phyloP scores from a whole-genome alignment of 2,329 filamentous ascomycete species.

The Colletotrichum chrysophilum region DNA sequence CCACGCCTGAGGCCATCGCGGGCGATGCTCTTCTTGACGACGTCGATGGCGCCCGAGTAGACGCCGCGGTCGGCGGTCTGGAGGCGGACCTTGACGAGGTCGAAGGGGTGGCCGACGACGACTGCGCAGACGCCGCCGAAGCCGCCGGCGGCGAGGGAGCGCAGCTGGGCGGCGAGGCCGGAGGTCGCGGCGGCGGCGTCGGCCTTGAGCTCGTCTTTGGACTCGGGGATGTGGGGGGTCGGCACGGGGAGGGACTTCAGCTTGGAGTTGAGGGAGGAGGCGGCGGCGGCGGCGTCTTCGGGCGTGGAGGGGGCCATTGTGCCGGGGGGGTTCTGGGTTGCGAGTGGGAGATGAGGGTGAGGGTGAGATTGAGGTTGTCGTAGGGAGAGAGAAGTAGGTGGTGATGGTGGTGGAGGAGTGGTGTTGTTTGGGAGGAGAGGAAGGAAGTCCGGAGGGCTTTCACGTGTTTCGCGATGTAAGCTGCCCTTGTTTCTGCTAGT shows the following conservation, averaged over 20 bases:
- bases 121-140: constrained; percentile 95
- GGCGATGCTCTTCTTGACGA: constrained; percentile 86
- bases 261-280: constrained; percentile 16
- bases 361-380: not conserved
- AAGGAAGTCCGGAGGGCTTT: not conserved
- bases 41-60: constrained; percentile 89
- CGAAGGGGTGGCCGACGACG: constrained; percentile 93
- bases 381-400: not conserved
- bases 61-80: constrained; percentile 96
- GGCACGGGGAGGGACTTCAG: constrained; percentile 34
- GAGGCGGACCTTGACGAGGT: constrained; percentile 95
- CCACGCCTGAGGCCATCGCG: constrained; percentile 77
- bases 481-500: not conserved
- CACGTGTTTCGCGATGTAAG: not conserved
- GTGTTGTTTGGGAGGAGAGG: not conserved
- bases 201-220: constrained; percentile 47
- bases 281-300: constrained; percentile 21
- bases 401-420: not conserved
- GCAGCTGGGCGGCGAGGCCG: constrained; percentile 59
- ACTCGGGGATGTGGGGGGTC: constrained; percentile 48
- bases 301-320: constrained; percentile 27
- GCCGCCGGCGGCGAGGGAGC: constrained; percentile 86
- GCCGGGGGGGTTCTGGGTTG: not conserved
- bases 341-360: too few species aligned
- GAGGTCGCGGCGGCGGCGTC: constrained; percentile 44